Evolutionary conservation across 306 rosid genomes (phyloP).

Genomic region (Cicer judaicum): DNA sequence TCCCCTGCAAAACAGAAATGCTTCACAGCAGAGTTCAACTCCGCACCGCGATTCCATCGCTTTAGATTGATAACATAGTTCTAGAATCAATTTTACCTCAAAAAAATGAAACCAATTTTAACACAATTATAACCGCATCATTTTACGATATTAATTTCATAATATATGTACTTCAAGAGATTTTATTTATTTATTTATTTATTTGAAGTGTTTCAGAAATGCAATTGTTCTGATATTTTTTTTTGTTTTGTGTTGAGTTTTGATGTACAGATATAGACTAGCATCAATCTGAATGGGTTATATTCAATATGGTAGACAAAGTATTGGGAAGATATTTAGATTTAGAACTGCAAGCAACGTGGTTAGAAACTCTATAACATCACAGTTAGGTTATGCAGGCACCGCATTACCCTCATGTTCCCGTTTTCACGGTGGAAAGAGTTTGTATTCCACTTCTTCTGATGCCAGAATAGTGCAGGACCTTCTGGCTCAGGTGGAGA

Average conservation of each 20-base stretch:
- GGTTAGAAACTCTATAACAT: slow-evolving; percentile 44
- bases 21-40: no score
- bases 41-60: neutral
- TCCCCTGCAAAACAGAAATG: neutral
- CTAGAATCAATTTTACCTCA: no score
- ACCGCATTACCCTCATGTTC: slow-evolving; percentile 13
- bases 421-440: slow-evolving; percentile 34
- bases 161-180: neutral
- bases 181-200: neutral
- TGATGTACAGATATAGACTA: neutral
- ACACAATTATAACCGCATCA: neutral
- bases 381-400: slow-evolving; percentile 3
- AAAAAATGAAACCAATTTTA: neutral
- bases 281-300: slow-evolving; percentile 44
- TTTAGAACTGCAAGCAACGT: slow-evolving; percentile 40
- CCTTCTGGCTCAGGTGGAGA: slow-evolving; percentile 67
- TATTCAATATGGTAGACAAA: slow-evolving; percentile 35
- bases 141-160: neutral
- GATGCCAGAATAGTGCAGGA: slow-evolving; percentile 51
- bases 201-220: slow-evolving; percentile 7
- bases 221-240: neutral
- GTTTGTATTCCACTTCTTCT: slow-evolving; percentile 52
- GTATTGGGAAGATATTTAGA: slow-evolving; percentile 38
- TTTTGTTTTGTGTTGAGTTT: neutral
- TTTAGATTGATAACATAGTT: neutral